Conservation (phyloP, 176 grass and related monocot species). For the Typha latifolia region DNA sequence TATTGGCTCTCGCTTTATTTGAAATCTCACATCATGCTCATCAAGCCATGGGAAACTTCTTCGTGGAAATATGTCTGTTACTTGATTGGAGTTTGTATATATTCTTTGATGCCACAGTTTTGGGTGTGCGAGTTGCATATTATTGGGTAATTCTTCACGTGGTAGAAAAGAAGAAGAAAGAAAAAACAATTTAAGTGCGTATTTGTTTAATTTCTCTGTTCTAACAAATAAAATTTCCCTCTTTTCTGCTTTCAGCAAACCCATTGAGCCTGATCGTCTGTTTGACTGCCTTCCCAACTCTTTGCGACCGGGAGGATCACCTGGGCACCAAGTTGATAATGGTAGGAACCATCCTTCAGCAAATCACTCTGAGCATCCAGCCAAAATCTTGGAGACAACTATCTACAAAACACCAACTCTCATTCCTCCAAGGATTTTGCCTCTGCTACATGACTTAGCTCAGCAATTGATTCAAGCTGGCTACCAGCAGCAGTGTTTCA, state of each 20-base stretch:
- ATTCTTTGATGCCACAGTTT: no score
- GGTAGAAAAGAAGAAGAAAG: no score
- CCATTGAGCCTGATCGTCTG: conserved; percentile 70
- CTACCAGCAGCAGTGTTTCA: conserved; percentile 49
- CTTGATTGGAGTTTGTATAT: no score
- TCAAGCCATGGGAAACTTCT: no score
- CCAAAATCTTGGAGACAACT: conserved; percentile 63
- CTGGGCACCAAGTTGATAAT: conserved; percentile 19
- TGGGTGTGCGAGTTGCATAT: no score
- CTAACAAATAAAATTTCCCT: background rate
- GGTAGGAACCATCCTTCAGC: background rate
- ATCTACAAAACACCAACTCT: conserved; percentile 65
- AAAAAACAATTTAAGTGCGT: background rate
- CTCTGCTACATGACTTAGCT: conserved; percentile 82
- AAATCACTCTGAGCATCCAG: conserved; percentile 36
- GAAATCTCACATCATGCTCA: no score
- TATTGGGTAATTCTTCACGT: no score
- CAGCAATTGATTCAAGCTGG: conserved; percentile 85
- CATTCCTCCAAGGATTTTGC: conserved; percentile 68
- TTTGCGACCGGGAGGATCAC: conserved; percentile 32
- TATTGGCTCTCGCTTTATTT: background rate
- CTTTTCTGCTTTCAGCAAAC: conserved; percentile 58
- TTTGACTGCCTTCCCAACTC: conserved; percentile 79
- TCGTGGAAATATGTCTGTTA: no score
- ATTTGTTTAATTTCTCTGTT: background rate